Evolutionary conservation across 352 stramenopile species (phyloP), one percentile per base, ranked within the genome.

Genomic region (Phytophthora fragariaefolia): DNA sequence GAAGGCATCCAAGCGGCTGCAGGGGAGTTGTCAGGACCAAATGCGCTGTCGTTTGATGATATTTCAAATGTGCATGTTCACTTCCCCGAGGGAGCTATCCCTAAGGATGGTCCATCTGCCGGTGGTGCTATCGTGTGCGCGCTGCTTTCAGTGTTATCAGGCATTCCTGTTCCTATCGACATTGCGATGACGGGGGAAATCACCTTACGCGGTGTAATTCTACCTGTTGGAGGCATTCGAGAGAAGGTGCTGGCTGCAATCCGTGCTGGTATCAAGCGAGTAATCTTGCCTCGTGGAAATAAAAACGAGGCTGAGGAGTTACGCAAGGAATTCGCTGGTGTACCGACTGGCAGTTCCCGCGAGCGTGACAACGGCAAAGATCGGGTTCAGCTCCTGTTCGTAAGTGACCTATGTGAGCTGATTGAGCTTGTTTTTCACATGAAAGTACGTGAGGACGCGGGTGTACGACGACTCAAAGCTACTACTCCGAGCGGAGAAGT

Each of bases 171-270:
- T 52, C 85, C 85, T 23, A 64, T 88, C 1, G 90, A 96, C 58
- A 84, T 96, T 20, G 85, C 89, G 12, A 96, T 97, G 87, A 97
- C 90, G 9, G 91, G 91, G 27, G 89, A 97, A 66, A 92, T 97
- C 50, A 95, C 86, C 1, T 64, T 98, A 9, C 83, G 84, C 18
- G 92, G 91, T 24, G 82, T 96, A 22, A 91, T 97, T 57, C 63
- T 98, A n/a, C 90, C 92, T 2, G 88, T 98, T 32, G 90, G 91
- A n/a, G 92, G 91, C 18, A 92, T 98, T 48, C 90, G 92, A 18
- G 90, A 98, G 56, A 98, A 97, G 72, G 84, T 97, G 17, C 68
- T 97, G 12, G 89, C 90, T 26, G 92, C 92, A 22, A 89, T 93
- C 61, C 83, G 89, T 15, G 90, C 88, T 17, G 90, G 90, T 2